Conservation (phyloP, 116 monocot genomes). For the Dioscorea cayenensis region DNA sequence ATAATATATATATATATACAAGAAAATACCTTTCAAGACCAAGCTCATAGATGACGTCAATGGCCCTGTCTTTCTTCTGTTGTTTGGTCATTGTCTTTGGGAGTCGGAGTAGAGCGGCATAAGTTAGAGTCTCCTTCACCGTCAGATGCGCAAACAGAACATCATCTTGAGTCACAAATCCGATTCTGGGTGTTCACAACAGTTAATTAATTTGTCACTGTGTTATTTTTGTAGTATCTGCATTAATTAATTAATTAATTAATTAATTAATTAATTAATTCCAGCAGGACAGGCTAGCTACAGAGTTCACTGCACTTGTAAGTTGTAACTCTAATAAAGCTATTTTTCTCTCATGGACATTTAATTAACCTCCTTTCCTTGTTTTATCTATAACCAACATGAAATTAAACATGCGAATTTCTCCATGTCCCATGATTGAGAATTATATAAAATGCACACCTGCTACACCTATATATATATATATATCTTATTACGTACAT, state of each 20-base stretch:
- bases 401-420: too few species aligned
- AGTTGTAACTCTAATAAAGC: not conserved
- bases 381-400: too few species aligned
- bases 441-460: too few species aligned
- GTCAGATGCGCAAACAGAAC: conserved; percentile 78
- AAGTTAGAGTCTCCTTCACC: conserved; percentile 69
- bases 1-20: too few species aligned
- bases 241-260: too few species aligned
- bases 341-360: not conserved
- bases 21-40: conserved; percentile 63
- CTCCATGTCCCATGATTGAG: too few species aligned
- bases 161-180: conserved; percentile 84
- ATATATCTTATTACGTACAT: too few species aligned
- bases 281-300: not conserved
- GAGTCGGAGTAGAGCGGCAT: conserved; percentile 74
- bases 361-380: too few species aligned
- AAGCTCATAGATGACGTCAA: conserved; percentile 67
- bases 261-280: too few species aligned
- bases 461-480: too few species aligned
- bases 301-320: not conserved
- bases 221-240: not conserved
- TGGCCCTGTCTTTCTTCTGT: conserved; percentile 58
- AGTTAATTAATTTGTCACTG: not conserved
- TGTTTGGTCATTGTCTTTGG: conserved; percentile 54
- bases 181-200: conserved; percentile 50